phyloP scores from a whole-genome alignment of 345 rosid species.

The Stellera chamaejasme region DNA sequence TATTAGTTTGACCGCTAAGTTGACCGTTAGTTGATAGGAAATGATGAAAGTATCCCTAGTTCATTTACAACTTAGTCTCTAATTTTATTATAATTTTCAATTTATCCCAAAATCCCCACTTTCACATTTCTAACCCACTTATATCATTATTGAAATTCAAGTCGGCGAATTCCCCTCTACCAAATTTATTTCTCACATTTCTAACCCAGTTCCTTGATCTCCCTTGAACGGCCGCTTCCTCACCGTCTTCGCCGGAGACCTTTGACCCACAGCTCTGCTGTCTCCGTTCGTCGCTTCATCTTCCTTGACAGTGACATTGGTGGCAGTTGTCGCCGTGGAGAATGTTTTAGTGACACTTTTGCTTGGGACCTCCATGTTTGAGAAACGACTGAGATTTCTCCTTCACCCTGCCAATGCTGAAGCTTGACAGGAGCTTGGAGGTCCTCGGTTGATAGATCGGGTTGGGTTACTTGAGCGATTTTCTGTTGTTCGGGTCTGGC shows the following conservation, averaged over 20 bases:
- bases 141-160: no score
- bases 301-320: slow-evolving; percentile 27
- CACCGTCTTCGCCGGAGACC: slow-evolving; percentile 32
- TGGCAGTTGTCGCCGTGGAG: slow-evolving; percentile 38
- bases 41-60: no score
- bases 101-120: no score
- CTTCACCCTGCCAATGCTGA: slow-evolving; percentile 14
- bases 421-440: slow-evolving; percentile 8
- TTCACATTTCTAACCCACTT: no score
- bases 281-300: slow-evolving; percentile 53
- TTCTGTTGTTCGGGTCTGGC: slow-evolving; percentile 9
- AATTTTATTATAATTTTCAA: no score
- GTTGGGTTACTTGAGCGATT: slow-evolving; percentile 9
- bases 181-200: no score
- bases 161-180: no score
- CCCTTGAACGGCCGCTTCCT: slow-evolving; percentile 30
- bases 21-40: no score
- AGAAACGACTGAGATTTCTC: slow-evolving; percentile 32
- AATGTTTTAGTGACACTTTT: slow-evolving; percentile 36
- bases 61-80: no score
- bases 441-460: slow-evolving; percentile 7
- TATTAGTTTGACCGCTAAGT: no score
- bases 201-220: slow-evolving; percentile 3
- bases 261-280: slow-evolving; percentile 16
- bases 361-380: slow-evolving; percentile 46